phyloP scores from a whole-genome alignment of 129 eudicot genomes.

The Chrysanthemum makinoi region DNA sequence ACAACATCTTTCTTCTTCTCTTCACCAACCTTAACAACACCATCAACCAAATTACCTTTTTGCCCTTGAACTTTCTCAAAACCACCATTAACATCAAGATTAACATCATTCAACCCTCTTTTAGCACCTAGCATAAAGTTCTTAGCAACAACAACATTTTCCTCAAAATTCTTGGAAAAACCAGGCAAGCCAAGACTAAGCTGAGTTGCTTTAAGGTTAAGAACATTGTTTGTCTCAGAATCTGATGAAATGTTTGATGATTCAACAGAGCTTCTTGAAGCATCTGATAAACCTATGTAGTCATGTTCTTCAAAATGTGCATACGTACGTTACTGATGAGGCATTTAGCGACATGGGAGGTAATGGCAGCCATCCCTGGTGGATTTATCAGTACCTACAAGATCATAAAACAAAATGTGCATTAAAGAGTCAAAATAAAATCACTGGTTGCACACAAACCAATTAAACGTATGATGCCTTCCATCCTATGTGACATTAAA shows the following conservation, averaged over 20 bases:
- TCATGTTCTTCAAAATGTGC: no score
- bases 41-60: constrained; percentile 20
- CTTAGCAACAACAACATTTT: constrained; percentile 41
- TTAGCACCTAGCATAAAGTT: constrained; percentile 62
- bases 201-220: constrained; percentile 77
- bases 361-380: no score
- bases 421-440: no score
- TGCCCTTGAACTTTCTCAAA: constrained; percentile 30
- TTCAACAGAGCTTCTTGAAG: constrained; percentile 44
- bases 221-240: constrained; percentile 30
- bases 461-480: no score
- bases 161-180: constrained; percentile 45
- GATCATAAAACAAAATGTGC: no score
- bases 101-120: constrained; percentile 78
- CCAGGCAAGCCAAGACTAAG: constrained; percentile 95
- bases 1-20: constrained; percentile 38
- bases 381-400: no score
- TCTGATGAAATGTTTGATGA: constrained; percentile 35
- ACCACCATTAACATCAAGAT: constrained; percentile 46
- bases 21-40: constrained; percentile 40
- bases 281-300: constrained; percentile 75
- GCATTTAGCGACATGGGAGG: no score
- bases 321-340: no score
- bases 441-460: no score
- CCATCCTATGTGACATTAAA: no score